These are phyloP conservation scores for Jimgerdemannia flammicorona DNA, from an alignment of 192 early-diverging fungal species.

Conservation along the genomic window DNA sequence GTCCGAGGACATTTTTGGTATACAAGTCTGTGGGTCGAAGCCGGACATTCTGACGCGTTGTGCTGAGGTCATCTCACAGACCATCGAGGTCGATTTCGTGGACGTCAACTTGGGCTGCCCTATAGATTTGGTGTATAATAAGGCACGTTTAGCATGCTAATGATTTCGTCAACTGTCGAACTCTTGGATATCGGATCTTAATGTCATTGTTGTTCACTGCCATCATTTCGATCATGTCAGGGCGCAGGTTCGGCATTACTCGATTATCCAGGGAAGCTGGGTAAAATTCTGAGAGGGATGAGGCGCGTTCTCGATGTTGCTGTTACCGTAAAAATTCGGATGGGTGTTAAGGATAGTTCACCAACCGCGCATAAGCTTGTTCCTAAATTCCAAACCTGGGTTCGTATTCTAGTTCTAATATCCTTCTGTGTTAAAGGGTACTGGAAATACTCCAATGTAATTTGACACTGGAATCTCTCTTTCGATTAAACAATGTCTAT, in stretches of 20 bases:
- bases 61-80: constrained; percentile 64
- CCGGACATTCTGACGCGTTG: constrained; percentile 53
- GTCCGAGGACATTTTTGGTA: constrained; percentile 89
- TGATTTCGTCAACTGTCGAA: no score
- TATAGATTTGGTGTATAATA: constrained; percentile 79
- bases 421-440: no score
- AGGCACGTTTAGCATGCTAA: constrained; percentile 14
- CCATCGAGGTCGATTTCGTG: constrained; percentile 84
- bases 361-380: constrained; percentile 73
- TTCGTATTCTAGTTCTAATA: constrained; percentile 6
- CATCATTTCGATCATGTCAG: constrained; percentile 12
- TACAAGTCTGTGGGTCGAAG: constrained; percentile 78
- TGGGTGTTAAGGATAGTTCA: constrained; percentile 58
- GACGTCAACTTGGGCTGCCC: constrained; percentile 98
- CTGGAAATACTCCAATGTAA: no score
- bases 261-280: constrained; percentile 57
- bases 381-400: constrained; percentile 59
- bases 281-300: constrained; percentile 75
- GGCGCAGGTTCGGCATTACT: constrained; percentile 86
- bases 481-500: not conserved
- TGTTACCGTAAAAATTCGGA: constrained; percentile 90
- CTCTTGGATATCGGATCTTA: not conserved
- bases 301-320: constrained; percentile 68
- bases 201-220: not conserved
- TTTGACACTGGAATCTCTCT: no score